A percentile compares a stretch with the other conserved stretches of the same genome.
Evolutionary conservation across 768 basidiomycete species (phyloP).

Genomic region (Lenzites betulinus): DNA sequence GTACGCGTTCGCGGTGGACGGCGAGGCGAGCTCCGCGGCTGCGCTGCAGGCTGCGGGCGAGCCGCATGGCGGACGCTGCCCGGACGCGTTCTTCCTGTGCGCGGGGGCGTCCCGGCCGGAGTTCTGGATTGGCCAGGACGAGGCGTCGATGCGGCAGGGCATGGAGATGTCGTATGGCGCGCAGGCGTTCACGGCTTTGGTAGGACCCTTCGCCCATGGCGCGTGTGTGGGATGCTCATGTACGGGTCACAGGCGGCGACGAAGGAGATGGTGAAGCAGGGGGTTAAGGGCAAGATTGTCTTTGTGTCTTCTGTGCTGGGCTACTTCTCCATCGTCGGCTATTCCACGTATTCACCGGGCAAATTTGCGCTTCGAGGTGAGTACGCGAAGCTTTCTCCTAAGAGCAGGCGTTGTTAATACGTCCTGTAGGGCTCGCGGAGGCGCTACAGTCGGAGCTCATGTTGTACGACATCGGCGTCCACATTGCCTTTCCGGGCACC

Average conservation of each 20-base stretch:
- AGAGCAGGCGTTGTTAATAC: not conserved
- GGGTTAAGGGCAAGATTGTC: slow-evolving; percentile 66
- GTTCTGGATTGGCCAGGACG: slow-evolving; percentile 74
- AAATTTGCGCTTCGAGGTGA: slow-evolving; percentile 86
- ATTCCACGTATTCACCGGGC: slow-evolving; percentile 75
- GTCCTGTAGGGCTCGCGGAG: slow-evolving; percentile 74
- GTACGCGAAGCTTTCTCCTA: slow-evolving; percentile 2
- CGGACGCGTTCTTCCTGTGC: slow-evolving; percentile 79
- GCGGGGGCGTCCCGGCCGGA: slow-evolving; percentile 73
- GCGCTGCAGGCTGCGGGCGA: slow-evolving; percentile 65
- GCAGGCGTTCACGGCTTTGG: slow-evolving; percentile 53
- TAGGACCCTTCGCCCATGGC: slow-evolving; percentile 33
- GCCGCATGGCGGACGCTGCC: slow-evolving; percentile 55
- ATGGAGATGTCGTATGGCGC: slow-evolving; percentile 60
- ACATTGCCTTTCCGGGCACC: slow-evolving; percentile 81
- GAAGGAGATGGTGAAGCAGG: slow-evolving; percentile 62
- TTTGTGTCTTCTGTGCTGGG: slow-evolving; percentile 77
- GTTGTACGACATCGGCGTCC: slow-evolving; percentile 75
- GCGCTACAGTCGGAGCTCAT: slow-evolving; percentile 77
- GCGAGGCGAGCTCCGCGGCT: slow-evolving; percentile 51
- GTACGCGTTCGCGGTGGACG: slow-evolving; percentile 67
- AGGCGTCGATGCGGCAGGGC: slow-evolving; percentile 54
- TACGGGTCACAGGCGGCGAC: slow-evolving; percentile 54
- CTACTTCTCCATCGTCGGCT: slow-evolving; percentile 77
- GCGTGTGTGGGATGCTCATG: not conserved